Conservation (phyloP, 2,329 filamentous ascomycete species). For the Spiromastix sp. region DNA sequence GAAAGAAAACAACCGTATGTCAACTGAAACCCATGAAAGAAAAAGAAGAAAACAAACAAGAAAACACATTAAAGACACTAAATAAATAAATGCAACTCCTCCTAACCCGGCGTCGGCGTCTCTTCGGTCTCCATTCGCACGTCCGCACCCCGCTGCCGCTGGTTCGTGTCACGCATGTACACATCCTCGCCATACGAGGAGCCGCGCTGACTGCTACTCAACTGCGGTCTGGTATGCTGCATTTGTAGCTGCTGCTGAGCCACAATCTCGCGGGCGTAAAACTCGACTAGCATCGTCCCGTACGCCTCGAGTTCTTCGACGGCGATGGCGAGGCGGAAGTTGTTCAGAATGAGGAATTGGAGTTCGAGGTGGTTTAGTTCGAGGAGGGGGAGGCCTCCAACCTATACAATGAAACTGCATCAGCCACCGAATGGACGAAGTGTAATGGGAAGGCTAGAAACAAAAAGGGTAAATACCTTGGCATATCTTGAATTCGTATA, state of each 20-base stretch:
- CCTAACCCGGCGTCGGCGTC: neutral
- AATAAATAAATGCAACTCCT: neutral
- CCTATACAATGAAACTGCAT: no score
- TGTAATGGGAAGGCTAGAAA: constrained; percentile 22
- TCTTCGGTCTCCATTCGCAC: neutral
- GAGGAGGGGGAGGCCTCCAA: constrained; percentile 80
- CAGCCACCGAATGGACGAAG: no score
- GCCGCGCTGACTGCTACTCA: neutral
- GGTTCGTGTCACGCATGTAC: neutral
- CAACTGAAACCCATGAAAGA: neutral
- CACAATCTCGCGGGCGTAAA: constrained; percentile 86
- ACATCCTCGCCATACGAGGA: constrained; percentile 1
- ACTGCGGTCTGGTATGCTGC: constrained; percentile 5
- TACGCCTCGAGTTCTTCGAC: constrained; percentile 96
- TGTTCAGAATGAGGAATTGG: constrained; percentile 90
- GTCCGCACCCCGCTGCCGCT: neutral
- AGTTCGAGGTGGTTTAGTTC: constrained; percentile 95
- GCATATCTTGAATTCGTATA: constrained; percentile 99
- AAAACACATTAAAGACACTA: neutral
- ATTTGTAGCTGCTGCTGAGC: constrained; percentile 42
- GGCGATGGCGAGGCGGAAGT: constrained; percentile 85
- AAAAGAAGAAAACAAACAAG: neutral
- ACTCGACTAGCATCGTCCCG: constrained; percentile 96
- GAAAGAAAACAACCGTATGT: neutral
- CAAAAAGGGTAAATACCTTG: no score